Evolutionary conservation across 768 basidiomycete genomes (phyloP), one percentile per base, ranked within the genome.

Genomic region (Symmetrospora coprosmae): DNA sequence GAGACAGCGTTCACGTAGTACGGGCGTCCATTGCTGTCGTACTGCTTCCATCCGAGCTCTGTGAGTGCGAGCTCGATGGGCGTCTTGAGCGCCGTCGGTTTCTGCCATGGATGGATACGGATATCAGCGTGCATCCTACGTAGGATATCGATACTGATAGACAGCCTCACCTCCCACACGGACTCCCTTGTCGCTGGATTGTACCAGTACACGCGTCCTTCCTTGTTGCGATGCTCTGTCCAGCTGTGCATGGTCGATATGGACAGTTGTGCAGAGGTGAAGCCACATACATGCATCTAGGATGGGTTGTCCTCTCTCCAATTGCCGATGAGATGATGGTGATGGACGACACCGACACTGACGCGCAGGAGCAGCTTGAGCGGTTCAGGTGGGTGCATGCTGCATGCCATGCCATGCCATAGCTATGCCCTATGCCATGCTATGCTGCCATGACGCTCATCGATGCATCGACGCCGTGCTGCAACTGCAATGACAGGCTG

Each of bases 121-220:
- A n/a, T n/a, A n/a, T n/a, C n/a, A n/a, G n/a, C n/a, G n/a, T n/a
- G n/a, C n/a, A n/a, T n/a, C n/a, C n/a, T n/a, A n/a, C n/a, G n/a
- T n/a, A n/a, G n/a, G n/a, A n/a, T n/a, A n/a, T n/a, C n/a, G n/a
- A n/a, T n/a, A n/a, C n/a, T n/a, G n/a, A n/a, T n/a, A n/a, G n/a
- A n/a, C n/a, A n/a, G n/a, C 19, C 55, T 43, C 55, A 58, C 55
- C 55, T 58, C 55, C 55, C 55, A 58, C 9, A 91, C 88, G 70
- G 89, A 92, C 67, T 87, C 86, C 68, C 84, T 82, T 2, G 85
- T 86, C 9, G 77, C 78, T 0, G 87, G 82, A 71, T 94, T 90
- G 74, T 89, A 90, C 91, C 91, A 97, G 70, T 97, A 97, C 0
- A 87, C 88, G n/a, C 89, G 78, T n/a, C 90, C 90, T 70, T 94